Conservation (phyloP, 1,284 basidiomycete species). For the Ceratobasidium sp. region DNA sequence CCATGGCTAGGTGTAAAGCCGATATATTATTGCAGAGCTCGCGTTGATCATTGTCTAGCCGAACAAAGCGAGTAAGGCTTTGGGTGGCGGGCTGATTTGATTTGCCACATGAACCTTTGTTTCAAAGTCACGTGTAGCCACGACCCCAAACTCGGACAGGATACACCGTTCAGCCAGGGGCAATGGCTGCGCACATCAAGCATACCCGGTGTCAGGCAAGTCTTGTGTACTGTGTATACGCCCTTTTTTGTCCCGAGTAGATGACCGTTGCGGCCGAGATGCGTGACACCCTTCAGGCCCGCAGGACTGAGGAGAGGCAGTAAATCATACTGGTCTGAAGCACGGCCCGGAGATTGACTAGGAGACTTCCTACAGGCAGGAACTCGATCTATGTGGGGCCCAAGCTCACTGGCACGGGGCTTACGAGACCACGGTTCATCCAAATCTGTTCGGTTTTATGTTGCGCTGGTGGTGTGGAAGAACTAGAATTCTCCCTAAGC, state of each 20-base stretch:
- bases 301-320: slow-evolving; percentile 6
- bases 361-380: not conserved
- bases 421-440: not conserved
- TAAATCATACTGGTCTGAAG: not conserved
- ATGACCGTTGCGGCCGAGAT: not conserved
- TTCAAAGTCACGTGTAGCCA: slow-evolving; percentile 3
- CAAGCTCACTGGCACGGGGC: not conserved
- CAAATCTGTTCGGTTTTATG: not conserved
- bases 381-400: not conserved
- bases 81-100: not conserved
- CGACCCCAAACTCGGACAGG: not conserved
- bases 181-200: slow-evolving; percentile 10
- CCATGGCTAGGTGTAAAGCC: too few relatives aligned
- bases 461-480: not conserved
- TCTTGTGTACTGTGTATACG: too few relatives aligned
- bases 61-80: not conserved
- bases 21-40: too few relatives aligned
- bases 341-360: not conserved
- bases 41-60: too few relatives aligned
- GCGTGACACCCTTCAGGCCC: not conserved
- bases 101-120: not conserved
- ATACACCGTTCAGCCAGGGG: not conserved
- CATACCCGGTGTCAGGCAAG: slow-evolving; percentile 13
- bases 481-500: too few relatives aligned
- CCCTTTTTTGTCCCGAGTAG: not conserved